Percentiles rank a stretch among this genome's conserved stretches.
Evolutionary conservation across 352 stramenopile species (phyloP).

Genomic region (Phytophthora palmivora): DNA sequence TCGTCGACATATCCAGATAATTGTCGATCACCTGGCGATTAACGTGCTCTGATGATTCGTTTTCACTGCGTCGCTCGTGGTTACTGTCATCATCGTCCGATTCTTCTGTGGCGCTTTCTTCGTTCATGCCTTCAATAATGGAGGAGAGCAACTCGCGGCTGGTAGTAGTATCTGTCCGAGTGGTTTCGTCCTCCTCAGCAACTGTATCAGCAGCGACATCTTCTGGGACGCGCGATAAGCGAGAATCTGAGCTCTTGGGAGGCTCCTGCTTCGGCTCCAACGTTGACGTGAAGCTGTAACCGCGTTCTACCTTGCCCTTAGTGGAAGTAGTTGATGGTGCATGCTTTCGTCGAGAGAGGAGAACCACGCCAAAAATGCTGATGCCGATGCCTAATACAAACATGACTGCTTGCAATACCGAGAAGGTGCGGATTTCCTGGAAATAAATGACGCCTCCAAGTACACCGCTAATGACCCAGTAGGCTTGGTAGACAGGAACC

Average conservation of each 20-base stretch:
- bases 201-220: slow-evolving; percentile 3
- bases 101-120: slow-evolving; percentile 42
- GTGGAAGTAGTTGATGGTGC: slow-evolving; percentile 32
- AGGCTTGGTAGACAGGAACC: slow-evolving; percentile 88
- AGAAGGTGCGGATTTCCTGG: slow-evolving; percentile 87
- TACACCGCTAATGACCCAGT: slow-evolving; percentile 91
- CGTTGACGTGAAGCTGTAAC: slow-evolving; percentile 70
- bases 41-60: slow-evolving; percentile 56
- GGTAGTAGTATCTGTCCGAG: slow-evolving; percentile 9
- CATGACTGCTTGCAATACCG: slow-evolving; percentile 73
- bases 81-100: slow-evolving; percentile 36
- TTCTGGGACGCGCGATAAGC: slow-evolving; percentile 22
- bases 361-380: slow-evolving; percentile 85
- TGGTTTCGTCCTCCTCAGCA: slow-evolving; percentile 11
- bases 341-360: slow-evolving; percentile 81
- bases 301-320: slow-evolving; percentile 69
- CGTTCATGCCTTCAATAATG: slow-evolving; percentile 26
- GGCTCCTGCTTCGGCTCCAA: slow-evolving; percentile 15
- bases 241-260: slow-evolving; percentile 24
- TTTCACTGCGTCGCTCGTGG: slow-evolving; percentile 33
- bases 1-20: slow-evolving; percentile 86
- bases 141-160: slow-evolving; percentile 18
- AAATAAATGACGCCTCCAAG: slow-evolving; percentile 93
- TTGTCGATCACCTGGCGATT: slow-evolving; percentile 87
- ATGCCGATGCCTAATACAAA: slow-evolving; percentile 86